phyloP scores from a whole-genome alignment of 495 filamentous ascomycete genomes.

The Aspergillus kassunensis region DNA sequence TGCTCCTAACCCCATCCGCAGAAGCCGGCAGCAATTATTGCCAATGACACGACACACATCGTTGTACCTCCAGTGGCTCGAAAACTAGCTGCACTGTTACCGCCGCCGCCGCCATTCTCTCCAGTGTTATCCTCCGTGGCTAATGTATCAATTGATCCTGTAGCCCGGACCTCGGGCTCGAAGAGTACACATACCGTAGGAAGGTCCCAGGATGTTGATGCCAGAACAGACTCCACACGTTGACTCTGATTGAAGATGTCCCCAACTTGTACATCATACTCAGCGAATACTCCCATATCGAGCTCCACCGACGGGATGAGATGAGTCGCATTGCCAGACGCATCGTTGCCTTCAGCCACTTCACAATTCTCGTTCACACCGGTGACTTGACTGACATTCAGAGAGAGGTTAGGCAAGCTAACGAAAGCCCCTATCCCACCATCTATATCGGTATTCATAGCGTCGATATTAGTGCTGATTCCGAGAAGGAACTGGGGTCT shows the following conservation, averaged over 20 bases:
- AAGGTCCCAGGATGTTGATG: conserved; percentile 10
- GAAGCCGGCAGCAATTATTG: conserved; percentile 5
- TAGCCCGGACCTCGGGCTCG: conserved; percentile 7
- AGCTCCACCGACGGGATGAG: conserved; percentile 18
- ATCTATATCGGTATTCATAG: background rate
- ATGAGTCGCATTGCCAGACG: conserved; percentile 16
- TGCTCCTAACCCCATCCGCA: conserved; percentile 4
- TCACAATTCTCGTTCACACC: conserved; percentile 22
- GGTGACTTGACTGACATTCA: conserved; percentile 13
- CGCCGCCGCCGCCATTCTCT: background rate
- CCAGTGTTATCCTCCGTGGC: background rate
- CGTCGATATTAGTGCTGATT: conserved; percentile 15
- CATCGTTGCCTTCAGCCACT: background rate
- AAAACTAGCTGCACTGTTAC: background rate
- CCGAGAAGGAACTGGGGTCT: conserved; percentile 25
- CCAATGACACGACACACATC: background rate
- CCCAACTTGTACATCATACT: conserved; percentile 11
- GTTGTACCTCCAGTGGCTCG: background rate
- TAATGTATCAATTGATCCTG: background rate
- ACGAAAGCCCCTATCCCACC: conserved; percentile 24
- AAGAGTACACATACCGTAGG: conserved; percentile 22
- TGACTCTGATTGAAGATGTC: background rate
- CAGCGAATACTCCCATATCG: conserved; percentile 17
- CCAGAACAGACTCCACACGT: too few relatives aligned
- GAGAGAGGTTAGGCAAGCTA: conserved; percentile 19